These are phyloP conservation scores for Puccinia triticina DNA, from an alignment of 1,284 basidiomycete species.

Conservation along the genomic window DNA sequence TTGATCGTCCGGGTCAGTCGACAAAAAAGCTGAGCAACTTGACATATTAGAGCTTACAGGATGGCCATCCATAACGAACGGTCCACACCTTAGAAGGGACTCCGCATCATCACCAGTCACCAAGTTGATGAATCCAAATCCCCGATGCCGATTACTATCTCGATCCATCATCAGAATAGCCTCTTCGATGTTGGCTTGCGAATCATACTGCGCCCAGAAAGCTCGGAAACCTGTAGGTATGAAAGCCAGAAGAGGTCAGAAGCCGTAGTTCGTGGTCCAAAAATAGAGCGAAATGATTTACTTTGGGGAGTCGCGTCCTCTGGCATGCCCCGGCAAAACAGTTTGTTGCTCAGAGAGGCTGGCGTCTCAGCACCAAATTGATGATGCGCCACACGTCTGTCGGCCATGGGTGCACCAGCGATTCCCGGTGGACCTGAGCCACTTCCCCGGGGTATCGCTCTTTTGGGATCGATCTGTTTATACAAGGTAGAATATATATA, in stretches of 20 bases:
- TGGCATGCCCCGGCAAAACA: constrained; percentile 94
- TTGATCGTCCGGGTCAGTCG: constrained; percentile 14
- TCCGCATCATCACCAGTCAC: constrained; percentile 81
- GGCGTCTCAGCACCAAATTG: constrained; percentile 76
- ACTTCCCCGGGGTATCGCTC: constrained; percentile 79
- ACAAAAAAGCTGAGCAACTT: not conserved
- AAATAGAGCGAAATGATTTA: constrained; percentile 66
- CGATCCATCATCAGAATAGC: constrained; percentile 99
- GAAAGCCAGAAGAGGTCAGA: not conserved
- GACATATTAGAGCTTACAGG: constrained; percentile 65
- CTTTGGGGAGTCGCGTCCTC: constrained; percentile 87
- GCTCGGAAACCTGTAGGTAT: constrained; percentile 33
- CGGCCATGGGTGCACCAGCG: constrained; percentile 17
- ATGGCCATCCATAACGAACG: constrained; percentile 88
- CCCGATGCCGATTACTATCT: constrained; percentile 91
- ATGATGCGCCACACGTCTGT: constrained; percentile 69
- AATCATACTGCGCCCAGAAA: constrained; percentile 45
- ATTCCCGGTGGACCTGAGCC: constrained; percentile 53
- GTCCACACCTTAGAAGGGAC: constrained; percentile 75
- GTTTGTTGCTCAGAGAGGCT: constrained; percentile 60
- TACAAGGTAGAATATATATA: constrained; percentile 27
- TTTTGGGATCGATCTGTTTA: constrained; percentile 95
- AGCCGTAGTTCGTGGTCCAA: not conserved
- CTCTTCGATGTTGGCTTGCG: constrained; percentile 81
- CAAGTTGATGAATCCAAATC: constrained; percentile 97